Conservation (phyloP, 768 basidiomycete genomes). For the Pleurotus eryngii region DNA sequence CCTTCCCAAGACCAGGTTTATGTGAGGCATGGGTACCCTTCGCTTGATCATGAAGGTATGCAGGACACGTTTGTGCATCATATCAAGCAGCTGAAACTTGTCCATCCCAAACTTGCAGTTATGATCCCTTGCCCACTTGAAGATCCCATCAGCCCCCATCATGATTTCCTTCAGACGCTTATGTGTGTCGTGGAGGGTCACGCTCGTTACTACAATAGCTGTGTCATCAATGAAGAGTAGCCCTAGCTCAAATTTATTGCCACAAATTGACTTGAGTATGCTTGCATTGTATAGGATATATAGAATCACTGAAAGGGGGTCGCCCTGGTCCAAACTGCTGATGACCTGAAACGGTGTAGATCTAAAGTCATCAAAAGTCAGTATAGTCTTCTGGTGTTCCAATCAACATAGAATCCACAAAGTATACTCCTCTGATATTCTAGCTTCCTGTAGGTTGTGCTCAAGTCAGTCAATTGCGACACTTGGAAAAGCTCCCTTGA, state of each 20-base stretch:
- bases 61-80: too few relatives aligned
- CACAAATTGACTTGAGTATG: conserved; percentile 11
- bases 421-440: conserved; percentile 18
- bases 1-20: too few relatives aligned
- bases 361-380: conserved; percentile 24
- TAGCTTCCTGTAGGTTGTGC: conserved; percentile 18
- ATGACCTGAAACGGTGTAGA: conserved; percentile 15
- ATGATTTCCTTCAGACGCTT: too few relatives aligned
- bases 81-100: neutral
- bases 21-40: too few relatives aligned
- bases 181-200: too few relatives aligned
- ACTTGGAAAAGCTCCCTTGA: conserved; percentile 26
- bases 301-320: conserved; percentile 20
- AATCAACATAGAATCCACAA: conserved; percentile 14
- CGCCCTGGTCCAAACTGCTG: conserved; percentile 25
- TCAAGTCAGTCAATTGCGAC: conserved; percentile 12
- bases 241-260: too few relatives aligned
- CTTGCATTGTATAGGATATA: conserved; percentile 25
- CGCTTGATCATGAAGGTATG: too few relatives aligned
- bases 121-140: too few relatives aligned
- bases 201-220: too few relatives aligned
- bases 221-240: too few relatives aligned
- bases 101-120: too few relatives aligned
- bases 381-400: conserved; percentile 13
- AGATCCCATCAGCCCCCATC: too few relatives aligned